Evolutionary conservation across 73 alveolate species (phyloP).

Genomic region (Paramecium bursaria): DNA sequence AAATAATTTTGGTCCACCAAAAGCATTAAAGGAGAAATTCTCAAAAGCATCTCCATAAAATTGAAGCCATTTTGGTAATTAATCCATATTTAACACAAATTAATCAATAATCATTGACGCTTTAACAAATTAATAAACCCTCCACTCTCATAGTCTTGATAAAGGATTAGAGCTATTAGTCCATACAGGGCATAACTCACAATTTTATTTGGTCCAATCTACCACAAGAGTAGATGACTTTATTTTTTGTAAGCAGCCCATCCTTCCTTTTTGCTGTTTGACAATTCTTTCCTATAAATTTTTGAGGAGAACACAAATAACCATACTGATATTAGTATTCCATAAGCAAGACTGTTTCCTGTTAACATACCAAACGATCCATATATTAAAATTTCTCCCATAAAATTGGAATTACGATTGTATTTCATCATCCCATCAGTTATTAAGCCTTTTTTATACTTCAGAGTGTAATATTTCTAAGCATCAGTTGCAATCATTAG

Average conservation of each 20-base stretch:
- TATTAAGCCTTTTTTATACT: conserved; percentile 75
- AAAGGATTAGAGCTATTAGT: too few species aligned
- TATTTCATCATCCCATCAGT: conserved; percentile 83
- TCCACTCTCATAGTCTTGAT: too few species aligned
- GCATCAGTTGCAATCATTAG: conserved; percentile 78
- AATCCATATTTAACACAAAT: too few species aligned
- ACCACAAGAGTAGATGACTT: conserved; percentile 21
- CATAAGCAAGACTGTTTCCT: conserved; percentile 77
- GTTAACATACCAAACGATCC: conserved; percentile 82
- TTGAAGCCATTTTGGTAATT: too few species aligned
- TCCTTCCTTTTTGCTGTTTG: conserved; percentile 87
- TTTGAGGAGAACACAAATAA: conserved; percentile 78
- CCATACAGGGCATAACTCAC: too few species aligned
- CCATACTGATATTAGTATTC: conserved; percentile 82
- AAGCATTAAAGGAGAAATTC: too few species aligned
- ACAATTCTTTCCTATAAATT: conserved; percentile 84
- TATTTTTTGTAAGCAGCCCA: conserved; percentile 81
- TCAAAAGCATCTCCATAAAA: too few species aligned
- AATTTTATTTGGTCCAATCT: too few species aligned
- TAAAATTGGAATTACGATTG: conserved; percentile 94
- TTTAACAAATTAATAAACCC: too few species aligned
- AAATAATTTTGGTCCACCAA: conserved; percentile 78
- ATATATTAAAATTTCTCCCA: conserved; percentile 95
- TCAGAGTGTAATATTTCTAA: conserved; percentile 77
- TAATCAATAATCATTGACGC: too few species aligned